Conservation (phyloP, 2,329 filamentous ascomycete genomes). For the Malbranchea cinnamomea region DNA sequence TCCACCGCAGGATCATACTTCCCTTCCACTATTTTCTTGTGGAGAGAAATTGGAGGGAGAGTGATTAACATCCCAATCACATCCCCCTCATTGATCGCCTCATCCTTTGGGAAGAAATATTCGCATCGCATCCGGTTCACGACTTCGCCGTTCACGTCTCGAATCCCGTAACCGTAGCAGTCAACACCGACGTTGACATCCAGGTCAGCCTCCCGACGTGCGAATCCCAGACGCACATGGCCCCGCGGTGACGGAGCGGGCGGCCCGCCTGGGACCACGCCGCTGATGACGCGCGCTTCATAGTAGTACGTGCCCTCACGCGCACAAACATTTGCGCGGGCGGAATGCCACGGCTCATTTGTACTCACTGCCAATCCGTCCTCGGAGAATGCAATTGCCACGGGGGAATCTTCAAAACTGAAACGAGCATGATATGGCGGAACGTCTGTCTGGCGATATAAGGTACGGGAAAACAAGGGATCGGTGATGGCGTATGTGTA, state of each 20-base stretch:
- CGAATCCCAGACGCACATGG: slow-evolving; percentile 35
- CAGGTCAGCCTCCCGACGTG: slow-evolving; percentile 30
- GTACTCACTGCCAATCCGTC: slow-evolving; percentile 67
- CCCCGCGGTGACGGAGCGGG: slow-evolving; percentile 19
- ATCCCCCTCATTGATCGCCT: slow-evolving; percentile 75
- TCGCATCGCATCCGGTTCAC: slow-evolving; percentile 89
- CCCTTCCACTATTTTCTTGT: slow-evolving; percentile 75
- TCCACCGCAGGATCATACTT: slow-evolving; percentile 80
- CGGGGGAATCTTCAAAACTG: slow-evolving; percentile 82
- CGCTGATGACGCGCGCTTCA: slow-evolving; percentile 78
- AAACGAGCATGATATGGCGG: slow-evolving; percentile 71
- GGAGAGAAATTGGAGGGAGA: slow-evolving; percentile 68
- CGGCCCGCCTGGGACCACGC: slow-evolving; percentile 27
- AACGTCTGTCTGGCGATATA: slow-evolving; percentile 78
- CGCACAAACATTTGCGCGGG: slow-evolving; percentile 76
- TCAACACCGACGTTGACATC: slow-evolving; percentile 61
- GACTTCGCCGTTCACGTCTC: slow-evolving; percentile 79
- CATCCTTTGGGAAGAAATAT: slow-evolving; percentile 66
- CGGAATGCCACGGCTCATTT: slow-evolving; percentile 83
- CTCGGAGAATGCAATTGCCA: slow-evolving; percentile 68
- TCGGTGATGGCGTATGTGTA: slow-evolving; percentile 88
- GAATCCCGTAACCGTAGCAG: slow-evolving; percentile 88
- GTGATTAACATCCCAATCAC: slow-evolving; percentile 89
- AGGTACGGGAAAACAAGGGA: slow-evolving; percentile 72
- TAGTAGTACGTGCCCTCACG: slow-evolving; percentile 86